Evolutionary conservation across 441 rosid genomes (phyloP).

Genomic region (Gossypium lobatum): DNA sequence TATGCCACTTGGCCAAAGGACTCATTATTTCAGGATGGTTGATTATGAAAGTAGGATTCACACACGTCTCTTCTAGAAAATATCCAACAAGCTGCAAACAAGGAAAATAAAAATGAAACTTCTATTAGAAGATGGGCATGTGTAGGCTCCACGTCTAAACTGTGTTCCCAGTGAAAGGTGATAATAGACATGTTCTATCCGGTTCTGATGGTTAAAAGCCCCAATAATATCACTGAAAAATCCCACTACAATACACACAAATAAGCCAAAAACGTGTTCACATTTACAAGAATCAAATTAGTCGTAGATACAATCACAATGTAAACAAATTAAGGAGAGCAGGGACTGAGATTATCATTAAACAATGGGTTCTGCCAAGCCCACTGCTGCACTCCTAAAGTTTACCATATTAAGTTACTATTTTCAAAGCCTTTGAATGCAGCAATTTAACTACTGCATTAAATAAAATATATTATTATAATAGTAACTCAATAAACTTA

Average conservation of each 20-base stretch:
- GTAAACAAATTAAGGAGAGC: background rate
- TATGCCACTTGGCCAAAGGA: slow-evolving; percentile 88
- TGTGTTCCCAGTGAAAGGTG: background rate
- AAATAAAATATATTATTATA: too few species aligned
- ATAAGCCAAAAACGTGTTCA: background rate
- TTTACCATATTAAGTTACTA: background rate
- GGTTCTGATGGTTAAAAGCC: background rate
- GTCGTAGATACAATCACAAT: background rate
- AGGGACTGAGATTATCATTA: background rate
- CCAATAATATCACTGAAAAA: background rate
- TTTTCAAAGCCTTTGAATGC: background rate
- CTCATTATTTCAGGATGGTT: slow-evolving; percentile 94
- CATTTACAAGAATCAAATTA: background rate
- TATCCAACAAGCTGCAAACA: slow-evolving; percentile 74
- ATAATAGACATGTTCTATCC: background rate
- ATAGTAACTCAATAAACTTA: too few species aligned
- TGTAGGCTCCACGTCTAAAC: background rate
- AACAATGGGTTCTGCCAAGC: background rate
- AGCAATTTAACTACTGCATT: background rate
- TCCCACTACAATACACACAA: background rate
- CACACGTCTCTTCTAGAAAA: slow-evolving; percentile 74
- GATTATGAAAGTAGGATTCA: slow-evolving; percentile 74
- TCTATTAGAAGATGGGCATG: background rate
- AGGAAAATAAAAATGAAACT: background rate
- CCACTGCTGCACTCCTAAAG: background rate